Percentiles rank a stretch among this genome's conserved stretches.
phyloP scores from a whole-genome alignment of 352 stramenopile genomes.

The Pythium plurisporium region DNA sequence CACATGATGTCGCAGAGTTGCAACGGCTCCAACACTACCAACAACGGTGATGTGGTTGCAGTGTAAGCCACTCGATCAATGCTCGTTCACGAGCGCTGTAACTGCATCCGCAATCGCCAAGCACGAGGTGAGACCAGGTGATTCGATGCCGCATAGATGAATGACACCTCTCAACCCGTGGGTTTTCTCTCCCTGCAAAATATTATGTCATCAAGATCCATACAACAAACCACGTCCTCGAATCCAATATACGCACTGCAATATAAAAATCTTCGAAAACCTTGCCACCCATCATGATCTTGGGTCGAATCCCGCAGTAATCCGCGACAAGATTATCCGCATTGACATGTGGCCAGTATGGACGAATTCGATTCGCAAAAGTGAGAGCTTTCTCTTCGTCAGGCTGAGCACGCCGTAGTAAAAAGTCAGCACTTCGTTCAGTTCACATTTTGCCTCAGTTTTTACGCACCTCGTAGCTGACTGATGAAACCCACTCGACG shows the following conservation, averaged over 20 bases:
- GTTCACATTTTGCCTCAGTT: no score
- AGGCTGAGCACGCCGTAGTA: no score
- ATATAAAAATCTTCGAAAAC: conserved; percentile 91
- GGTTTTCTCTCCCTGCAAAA: conserved; percentile 33
- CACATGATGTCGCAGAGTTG: background rate
- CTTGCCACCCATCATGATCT: conserved; percentile 72
- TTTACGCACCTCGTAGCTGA: conserved; percentile 78
- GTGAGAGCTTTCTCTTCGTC: conserved; percentile 46
- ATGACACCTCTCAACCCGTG: conserved; percentile 87
- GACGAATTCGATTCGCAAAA: conserved; percentile 71
- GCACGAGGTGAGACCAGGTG: conserved; percentile 90
- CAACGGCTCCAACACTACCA: background rate
- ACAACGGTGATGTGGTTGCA: background rate
- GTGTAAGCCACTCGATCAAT: background rate
- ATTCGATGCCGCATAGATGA: conserved; percentile 95
- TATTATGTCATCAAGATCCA: background rate
- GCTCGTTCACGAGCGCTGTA: conserved; percentile 38
- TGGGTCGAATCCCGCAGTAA: conserved; percentile 96
- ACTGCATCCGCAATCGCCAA: conserved; percentile 84
- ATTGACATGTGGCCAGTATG: conserved; percentile 91
- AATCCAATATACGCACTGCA: conserved; percentile 28
- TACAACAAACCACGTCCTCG: background rate
- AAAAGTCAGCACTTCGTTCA: no score
- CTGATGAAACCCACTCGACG: conserved; percentile 91
- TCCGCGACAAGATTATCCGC: conserved; percentile 84